These are phyloP conservation scores for Neckera pumila DNA, from an alignment of 225 moss, liverwort and hornwort genomes.

Conservation along the genomic window DNA sequence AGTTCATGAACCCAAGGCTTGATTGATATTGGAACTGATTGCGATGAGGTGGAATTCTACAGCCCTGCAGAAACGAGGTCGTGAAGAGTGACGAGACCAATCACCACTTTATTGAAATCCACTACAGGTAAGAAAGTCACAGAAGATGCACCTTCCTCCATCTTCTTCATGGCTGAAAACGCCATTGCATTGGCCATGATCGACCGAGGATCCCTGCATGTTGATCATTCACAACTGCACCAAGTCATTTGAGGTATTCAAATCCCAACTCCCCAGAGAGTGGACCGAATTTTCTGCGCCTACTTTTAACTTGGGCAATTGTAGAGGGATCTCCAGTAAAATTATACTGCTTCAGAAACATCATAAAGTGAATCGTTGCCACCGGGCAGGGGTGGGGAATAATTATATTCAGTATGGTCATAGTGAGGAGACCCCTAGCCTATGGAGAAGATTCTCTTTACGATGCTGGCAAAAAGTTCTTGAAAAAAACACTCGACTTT, in stretches of 20 bases:
- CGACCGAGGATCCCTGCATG: constrained; percentile 49
- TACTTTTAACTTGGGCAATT: background rate
- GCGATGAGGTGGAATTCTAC: constrained; percentile 1
- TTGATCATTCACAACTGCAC: background rate
- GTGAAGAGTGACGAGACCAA: constrained; percentile 71
- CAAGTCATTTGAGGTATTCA: background rate
- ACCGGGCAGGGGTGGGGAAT: background rate
- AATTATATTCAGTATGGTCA: background rate
- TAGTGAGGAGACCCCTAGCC: no score
- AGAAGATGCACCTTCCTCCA: constrained; percentile 60
- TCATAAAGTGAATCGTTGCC: background rate
- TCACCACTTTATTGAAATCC: constrained; percentile 49
- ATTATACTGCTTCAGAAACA: background rate
- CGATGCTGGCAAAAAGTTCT: background rate
- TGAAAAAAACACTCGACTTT: background rate
- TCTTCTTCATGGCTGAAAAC: constrained; percentile 58
- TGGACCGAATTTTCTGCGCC: background rate
- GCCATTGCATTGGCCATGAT: constrained; percentile 61
- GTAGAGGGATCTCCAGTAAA: background rate
- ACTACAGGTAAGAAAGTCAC: constrained; percentile 71
- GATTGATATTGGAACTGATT: background rate
- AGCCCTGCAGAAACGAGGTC: constrained; percentile 66
- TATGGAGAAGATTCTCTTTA: background rate
- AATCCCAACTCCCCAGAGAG: background rate
- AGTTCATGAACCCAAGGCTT: background rate